Evolutionary conservation across 148 eudicot species (phyloP).

Genomic region (Simmondsia chinensis): DNA sequence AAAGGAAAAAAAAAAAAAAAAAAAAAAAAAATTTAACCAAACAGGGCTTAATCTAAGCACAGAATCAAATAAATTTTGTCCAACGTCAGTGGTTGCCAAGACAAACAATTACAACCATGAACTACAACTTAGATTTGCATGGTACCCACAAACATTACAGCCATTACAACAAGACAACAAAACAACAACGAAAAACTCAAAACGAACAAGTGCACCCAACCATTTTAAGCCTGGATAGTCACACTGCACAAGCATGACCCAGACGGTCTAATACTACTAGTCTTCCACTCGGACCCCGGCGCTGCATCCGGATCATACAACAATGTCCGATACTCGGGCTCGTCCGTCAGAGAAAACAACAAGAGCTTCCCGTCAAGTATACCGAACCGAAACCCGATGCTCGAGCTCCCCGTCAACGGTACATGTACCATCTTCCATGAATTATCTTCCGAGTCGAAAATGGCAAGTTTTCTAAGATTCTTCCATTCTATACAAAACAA

Average conservation of each 20-base stretch:
- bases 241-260: constrained; percentile 76
- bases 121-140: too few species aligned
- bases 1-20: too few species aligned
- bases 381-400: constrained; percentile 68
- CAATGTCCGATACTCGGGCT: constrained; percentile 49
- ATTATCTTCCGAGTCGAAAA: constrained; percentile 44
- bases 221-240: constrained; percentile 63
- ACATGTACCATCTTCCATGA: constrained; percentile 71
- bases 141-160: too few species aligned
- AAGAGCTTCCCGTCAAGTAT: constrained; percentile 64
- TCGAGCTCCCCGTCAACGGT: constrained; percentile 76
- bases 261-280: constrained; percentile 49
- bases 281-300: constrained; percentile 68
- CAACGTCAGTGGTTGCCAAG: too few species aligned
- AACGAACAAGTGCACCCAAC: too few species aligned
- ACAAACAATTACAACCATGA: too few species aligned
- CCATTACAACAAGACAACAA: too few species aligned
- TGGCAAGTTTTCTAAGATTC: constrained; percentile 56
- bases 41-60: too few species aligned
- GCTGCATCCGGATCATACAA: constrained; percentile 65
- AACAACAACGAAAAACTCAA: too few species aligned
- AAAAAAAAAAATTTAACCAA: too few species aligned
- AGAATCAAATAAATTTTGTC: too few species aligned
- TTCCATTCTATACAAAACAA: constrained; percentile 88
- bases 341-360: constrained; percentile 45